These are phyloP conservation scores for Euryodendron excelsum DNA, from an alignment of 148 eudicot species.

Conservation along the genomic window DNA sequence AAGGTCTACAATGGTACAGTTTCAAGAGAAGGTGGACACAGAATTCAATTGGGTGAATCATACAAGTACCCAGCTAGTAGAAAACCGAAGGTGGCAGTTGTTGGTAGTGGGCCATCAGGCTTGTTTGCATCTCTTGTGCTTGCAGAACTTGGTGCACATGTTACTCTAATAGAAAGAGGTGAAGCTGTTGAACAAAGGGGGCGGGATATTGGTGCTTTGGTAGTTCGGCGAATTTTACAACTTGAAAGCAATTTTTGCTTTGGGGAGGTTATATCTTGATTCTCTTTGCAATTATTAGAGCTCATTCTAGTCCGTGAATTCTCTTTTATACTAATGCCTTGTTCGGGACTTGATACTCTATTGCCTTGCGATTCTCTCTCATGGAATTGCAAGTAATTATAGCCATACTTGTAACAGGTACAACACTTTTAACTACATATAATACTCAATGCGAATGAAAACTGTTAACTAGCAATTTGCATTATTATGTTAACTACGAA, in stretches of 20 bases:
- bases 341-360: not conserved
- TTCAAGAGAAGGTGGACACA: conserved; percentile 30
- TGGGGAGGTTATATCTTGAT: conserved; percentile 79
- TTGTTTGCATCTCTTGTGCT: conserved; percentile 95
- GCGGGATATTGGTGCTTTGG: conserved; percentile 96
- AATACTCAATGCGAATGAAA: not conserved
- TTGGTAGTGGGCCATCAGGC: conserved; percentile 97
- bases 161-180: conserved; percentile 89
- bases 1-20: conserved; percentile 31
- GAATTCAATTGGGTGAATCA: conserved; percentile 23
- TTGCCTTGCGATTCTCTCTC: not conserved
- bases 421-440: not conserved
- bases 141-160: conserved; percentile 96
- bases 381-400: not conserved
- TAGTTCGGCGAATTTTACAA: conserved; percentile 81
- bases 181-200: conserved; percentile 96
- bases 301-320: not conserved
- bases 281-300: conserved; percentile 18
- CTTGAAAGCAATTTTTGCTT: conserved; percentile 97
- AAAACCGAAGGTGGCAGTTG: conserved; percentile 82
- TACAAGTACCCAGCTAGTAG: conserved; percentile 23
- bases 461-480: not conserved
- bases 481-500: not conserved
- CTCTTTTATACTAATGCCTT: not conserved
- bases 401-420: not conserved